Evolutionary conservation across 768 basidiomycete species (phyloP).

Genomic region (Tephrocybe sp.): DNA sequence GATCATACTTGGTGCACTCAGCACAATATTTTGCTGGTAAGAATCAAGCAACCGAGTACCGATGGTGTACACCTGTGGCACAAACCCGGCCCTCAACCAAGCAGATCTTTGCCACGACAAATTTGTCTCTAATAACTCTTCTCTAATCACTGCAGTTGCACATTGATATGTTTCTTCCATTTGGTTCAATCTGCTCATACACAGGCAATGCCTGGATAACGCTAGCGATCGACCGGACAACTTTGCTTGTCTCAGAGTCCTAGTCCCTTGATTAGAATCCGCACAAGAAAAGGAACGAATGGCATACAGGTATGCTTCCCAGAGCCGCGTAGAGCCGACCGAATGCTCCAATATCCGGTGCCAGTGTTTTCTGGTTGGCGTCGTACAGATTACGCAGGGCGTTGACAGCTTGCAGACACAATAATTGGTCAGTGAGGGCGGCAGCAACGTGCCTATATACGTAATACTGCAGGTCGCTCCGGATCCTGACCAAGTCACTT

Average conservation of each 20-base stretch:
- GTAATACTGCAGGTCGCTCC: too few relatives aligned
- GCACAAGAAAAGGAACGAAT: background rate
- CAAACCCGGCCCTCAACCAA: too few relatives aligned
- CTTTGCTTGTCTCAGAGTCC: slow-evolving; percentile 88
- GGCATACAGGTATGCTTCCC: slow-evolving; percentile 70
- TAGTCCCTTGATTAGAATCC: slow-evolving; percentile 20
- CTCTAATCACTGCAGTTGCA: too few relatives aligned
- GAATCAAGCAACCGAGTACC: too few relatives aligned
- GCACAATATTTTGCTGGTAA: too few relatives aligned
- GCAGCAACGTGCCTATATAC: slow-evolving; percentile 73
- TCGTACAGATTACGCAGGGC: slow-evolving; percentile 88
- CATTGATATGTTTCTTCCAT: too few relatives aligned
- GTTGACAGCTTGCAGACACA: slow-evolving; percentile 75
- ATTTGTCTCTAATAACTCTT: too few relatives aligned
- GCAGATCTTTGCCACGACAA: too few relatives aligned
- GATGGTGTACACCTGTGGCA: too few relatives aligned
- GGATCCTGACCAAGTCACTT: too few relatives aligned
- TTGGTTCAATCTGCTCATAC: slow-evolving; percentile 71
- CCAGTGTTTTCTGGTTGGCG: slow-evolving; percentile 81
- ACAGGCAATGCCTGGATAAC: slow-evolving; percentile 90
- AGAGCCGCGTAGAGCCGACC: slow-evolving; percentile 80
- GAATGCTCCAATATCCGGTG: slow-evolving; percentile 83
- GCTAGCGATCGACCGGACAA: slow-evolving; percentile 89
- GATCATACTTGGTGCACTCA: too few relatives aligned
- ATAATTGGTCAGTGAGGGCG: slow-evolving; percentile 62